Evolutionary conservation across 176 grass and related monocot genomes (phyloP).

Genomic region (Zea mays): Zm-B73-REFERENCE-NAM-5.0 NC_050102.1:179202501-179203000

Average conservation of each 20-base stretch:
- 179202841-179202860: constrained; percentile 99
- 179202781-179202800: constrained; percentile 58
- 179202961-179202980: constrained; percentile 99
- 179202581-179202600: constrained; percentile 82
- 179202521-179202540: constrained; percentile 80
- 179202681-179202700: constrained; percentile 51
- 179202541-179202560: constrained; percentile 85
- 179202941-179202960: constrained; percentile 99
- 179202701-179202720: constrained; percentile 29
- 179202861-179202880: constrained; percentile 99
- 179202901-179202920: constrained; percentile 83
- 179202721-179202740: constrained; percentile 14
- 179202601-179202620: constrained; percentile 97
- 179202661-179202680: constrained; percentile 94
- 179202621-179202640: constrained; percentile 88
- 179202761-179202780: constrained; percentile 26
- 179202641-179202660: constrained; percentile 94
- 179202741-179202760: constrained; percentile 9
- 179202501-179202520: constrained; percentile 82
- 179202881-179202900: constrained; percentile 89
- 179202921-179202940: constrained; percentile 92
- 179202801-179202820: constrained; percentile 98
- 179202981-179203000: constrained; percentile 86
- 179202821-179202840: constrained; percentile 89
- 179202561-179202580: constrained; percentile 79